A percentile compares a stretch with the other conserved stretches of the same genome.
Evolutionary conservation across 2,329 filamentous ascomycete genomes (phyloP).

Genomic region (Fusarium sp.): DNA sequence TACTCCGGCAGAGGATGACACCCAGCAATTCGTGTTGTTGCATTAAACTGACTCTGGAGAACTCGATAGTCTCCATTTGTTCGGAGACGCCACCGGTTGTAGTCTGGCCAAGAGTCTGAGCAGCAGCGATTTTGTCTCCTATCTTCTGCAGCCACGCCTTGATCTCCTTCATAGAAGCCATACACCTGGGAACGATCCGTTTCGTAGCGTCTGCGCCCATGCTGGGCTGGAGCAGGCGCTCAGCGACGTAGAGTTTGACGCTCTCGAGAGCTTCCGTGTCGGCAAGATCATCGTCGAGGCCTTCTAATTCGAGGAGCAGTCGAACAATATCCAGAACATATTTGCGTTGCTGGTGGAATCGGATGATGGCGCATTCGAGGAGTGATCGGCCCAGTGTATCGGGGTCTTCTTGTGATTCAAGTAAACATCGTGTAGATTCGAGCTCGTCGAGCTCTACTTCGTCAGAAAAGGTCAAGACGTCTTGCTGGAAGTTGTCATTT

Average conservation of each 20-base stretch:
- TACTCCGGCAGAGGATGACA: constrained; percentile 80
- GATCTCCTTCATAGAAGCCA: constrained; percentile 80
- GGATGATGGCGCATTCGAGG: constrained; percentile 82
- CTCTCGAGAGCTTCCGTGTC: constrained; percentile 47
- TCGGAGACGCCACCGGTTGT: constrained; percentile 62
- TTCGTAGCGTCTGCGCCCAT: constrained; percentile 57
- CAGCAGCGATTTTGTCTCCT: constrained; percentile 79
- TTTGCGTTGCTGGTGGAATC: constrained; percentile 87
- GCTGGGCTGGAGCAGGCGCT: constrained; percentile 47
- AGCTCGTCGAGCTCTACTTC: constrained; percentile 91
- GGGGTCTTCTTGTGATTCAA: constrained; percentile 77
- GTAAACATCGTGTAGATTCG: constrained; percentile 80
- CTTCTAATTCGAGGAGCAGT: constrained; percentile 77
- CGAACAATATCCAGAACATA: constrained; percentile 86
- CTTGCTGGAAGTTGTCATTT: constrained; percentile 89
- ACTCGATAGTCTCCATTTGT: constrained; percentile 80
- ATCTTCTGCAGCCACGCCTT: constrained; percentile 81
- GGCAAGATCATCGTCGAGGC: constrained; percentile 64
- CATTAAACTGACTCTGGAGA: constrained; percentile 81
- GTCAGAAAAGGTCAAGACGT: constrained; percentile 83
- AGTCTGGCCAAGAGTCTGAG: constrained; percentile 76
- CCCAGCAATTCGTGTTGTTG: constrained; percentile 91
- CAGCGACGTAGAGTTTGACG: constrained; percentile 51
- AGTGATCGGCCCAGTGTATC: constrained; percentile 76
- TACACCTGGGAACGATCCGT: constrained; percentile 78